phyloP scores from a whole-genome alignment of 352 stramenopile species.

The Globisporangium takayamanum region DNA sequence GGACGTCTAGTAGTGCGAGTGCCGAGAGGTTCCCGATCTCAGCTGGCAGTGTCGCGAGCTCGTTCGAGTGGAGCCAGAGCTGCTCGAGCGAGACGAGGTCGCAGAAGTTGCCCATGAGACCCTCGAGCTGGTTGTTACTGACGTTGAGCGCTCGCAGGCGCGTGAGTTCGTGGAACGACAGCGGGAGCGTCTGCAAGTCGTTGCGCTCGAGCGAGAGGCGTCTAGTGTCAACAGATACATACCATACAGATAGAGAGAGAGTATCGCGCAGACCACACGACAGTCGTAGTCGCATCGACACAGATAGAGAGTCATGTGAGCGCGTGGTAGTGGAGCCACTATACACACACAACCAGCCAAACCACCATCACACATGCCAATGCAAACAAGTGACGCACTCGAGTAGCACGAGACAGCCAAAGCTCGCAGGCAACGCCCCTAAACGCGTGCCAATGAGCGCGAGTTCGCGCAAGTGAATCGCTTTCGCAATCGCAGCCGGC shows the following conservation, averaged over 20 bases:
- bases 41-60: slow-evolving; percentile 4
- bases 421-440: slow-evolving; percentile 34
- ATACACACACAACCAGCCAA: no score
- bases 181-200: slow-evolving; percentile 40
- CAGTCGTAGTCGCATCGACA: not conserved
- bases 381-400: slow-evolving; percentile 23
- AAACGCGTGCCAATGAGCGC: slow-evolving; percentile 27
- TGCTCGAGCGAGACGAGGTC: slow-evolving; percentile 28
- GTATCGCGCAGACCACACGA: not conserved
- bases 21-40: slow-evolving; percentile 28
- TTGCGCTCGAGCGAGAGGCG: slow-evolving; percentile 44
- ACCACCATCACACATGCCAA: not conserved
- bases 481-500: slow-evolving; percentile 29
- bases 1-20: slow-evolving; percentile 35
- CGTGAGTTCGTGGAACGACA: slow-evolving; percentile 45
- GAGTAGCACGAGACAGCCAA: slow-evolving; percentile 39
- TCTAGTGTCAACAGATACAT: slow-evolving; percentile 12
- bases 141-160: slow-evolving; percentile 31
- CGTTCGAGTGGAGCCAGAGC: slow-evolving; percentile 28
- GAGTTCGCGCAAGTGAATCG: slow-evolving; percentile 38
- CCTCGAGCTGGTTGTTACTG: slow-evolving; percentile 35
- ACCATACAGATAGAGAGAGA: not conserved
- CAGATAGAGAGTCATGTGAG: not conserved
- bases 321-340: no score
- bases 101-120: slow-evolving; percentile 48